phyloP scores from a whole-genome alignment of 2,329 filamentous ascomycete species.

The Lecanosticta acicola region DNA sequence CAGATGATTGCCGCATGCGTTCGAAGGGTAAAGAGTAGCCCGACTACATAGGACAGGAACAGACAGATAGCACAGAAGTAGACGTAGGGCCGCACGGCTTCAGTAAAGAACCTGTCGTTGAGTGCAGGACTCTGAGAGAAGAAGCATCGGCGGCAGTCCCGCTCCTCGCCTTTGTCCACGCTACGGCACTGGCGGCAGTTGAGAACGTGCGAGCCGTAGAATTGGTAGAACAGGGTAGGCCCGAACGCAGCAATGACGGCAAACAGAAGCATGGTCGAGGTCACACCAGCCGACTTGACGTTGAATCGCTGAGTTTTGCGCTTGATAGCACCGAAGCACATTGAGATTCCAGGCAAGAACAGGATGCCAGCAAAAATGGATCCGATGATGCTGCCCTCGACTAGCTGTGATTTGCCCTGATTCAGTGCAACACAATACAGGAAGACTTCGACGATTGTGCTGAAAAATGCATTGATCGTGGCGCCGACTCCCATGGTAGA shows the following conservation, averaged over 20 bases:
- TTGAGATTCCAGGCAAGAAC: slow-evolving; percentile 88
- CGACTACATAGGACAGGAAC: slow-evolving; percentile 89
- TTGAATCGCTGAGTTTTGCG: slow-evolving; percentile 98
- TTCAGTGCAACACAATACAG: slow-evolving; percentile 91
- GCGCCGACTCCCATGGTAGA: slow-evolving; percentile 97
- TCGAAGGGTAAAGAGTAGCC: slow-evolving; percentile 88
- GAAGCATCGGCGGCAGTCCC: slow-evolving; percentile 88
- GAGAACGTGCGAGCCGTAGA: slow-evolving; percentile 94
- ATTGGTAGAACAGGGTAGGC: slow-evolving; percentile 95
- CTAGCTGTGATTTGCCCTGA: slow-evolving; percentile 85
- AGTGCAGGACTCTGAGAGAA: slow-evolving; percentile 83
- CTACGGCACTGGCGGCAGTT: slow-evolving; percentile 61
- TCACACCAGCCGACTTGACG: slow-evolving; percentile 89
- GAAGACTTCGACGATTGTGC: slow-evolving; percentile 94
- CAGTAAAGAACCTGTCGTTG: slow-evolving; percentile 79
- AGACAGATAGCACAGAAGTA: slow-evolving; percentile 80
- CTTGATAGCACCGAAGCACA: slow-evolving; percentile 98
- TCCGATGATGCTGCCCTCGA: slow-evolving; percentile 94
- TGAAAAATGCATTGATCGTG: slow-evolving; percentile 97
- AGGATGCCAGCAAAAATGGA: slow-evolving; percentile 97
- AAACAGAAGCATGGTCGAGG: slow-evolving; percentile 95
- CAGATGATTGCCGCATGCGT: slow-evolving; percentile 97
- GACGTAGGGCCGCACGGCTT: slow-evolving; percentile 89
- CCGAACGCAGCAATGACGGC: slow-evolving; percentile 93
- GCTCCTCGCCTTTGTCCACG: slow-evolving; percentile 45